A percentile compares a stretch with the other conserved stretches of the same genome.
These are phyloP conservation scores for Cladosporium oxysporum DNA, from an alignment of 2,329 filamentous ascomycete genomes.

Conservation along the genomic window DNA sequence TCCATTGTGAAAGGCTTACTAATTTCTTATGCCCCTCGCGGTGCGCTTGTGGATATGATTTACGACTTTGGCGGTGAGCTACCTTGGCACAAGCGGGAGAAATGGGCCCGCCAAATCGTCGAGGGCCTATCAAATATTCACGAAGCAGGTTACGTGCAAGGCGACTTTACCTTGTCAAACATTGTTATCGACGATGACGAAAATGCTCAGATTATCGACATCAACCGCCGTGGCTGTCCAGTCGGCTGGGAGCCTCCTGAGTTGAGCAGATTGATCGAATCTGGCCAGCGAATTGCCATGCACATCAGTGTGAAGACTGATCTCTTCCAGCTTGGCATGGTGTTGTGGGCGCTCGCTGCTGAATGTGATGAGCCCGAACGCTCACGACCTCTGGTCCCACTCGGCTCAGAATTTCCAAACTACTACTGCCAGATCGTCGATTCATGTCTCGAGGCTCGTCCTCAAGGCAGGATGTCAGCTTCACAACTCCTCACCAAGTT, in stretches of 20 bases:
- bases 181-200: conserved; percentile 86
- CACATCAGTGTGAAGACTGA: conserved; percentile 98
- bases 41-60: conserved; percentile 85
- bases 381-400: conserved; percentile 66
- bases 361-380: conserved; percentile 88
- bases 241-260: conserved; percentile 98
- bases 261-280: conserved; percentile 79
- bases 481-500: conserved; percentile 70
- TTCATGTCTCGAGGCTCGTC: conserved; percentile 73
- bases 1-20: conserved; percentile 82
- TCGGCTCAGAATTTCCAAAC: conserved; percentile 62
- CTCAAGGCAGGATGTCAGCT: conserved; percentile 72
- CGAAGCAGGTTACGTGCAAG: conserved; percentile 93
- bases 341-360: conserved; percentile 86
- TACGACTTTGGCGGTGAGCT: conserved; percentile 70
- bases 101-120: conserved; percentile 90
- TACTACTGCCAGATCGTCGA: conserved; percentile 79
- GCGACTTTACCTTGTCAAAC: conserved; percentile 95
- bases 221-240: conserved; percentile 94
- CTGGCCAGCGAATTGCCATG: conserved; percentile 88
- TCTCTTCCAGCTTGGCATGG: conserved; percentile 94
- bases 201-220: conserved; percentile 95
- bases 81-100: conserved; percentile 72
- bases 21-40: conserved; percentile 82
- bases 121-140: conserved; percentile 89